Percentiles rank a stretch among this genome's conserved stretches.
phyloP scores from a whole-genome alignment of 1,284 basidiomycete species.

The Veloboletus limbatus region DNA sequence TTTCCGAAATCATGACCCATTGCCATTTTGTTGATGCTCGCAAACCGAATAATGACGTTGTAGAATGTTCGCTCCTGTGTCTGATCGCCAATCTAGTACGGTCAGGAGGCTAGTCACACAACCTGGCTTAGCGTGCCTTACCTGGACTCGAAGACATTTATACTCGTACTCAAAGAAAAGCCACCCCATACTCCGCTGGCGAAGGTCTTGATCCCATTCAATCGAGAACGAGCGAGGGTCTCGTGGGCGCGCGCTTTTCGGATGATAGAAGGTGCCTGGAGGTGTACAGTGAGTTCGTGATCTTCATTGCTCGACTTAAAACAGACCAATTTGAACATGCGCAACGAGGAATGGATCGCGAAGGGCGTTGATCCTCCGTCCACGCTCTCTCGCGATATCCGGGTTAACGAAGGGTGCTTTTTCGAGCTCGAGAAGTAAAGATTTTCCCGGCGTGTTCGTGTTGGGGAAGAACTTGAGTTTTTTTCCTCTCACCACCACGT shows the following conservation, averaged over 20 bases:
- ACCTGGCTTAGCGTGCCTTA: constrained; percentile 26
- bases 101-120: neutral
- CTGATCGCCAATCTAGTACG: constrained; percentile 51
- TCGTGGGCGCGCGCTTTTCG: constrained; percentile 31
- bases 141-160: constrained; percentile 59
- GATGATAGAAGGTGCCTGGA: constrained; percentile 32
- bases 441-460: constrained; percentile 18
- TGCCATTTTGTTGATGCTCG: constrained; percentile 57
- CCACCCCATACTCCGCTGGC: constrained; percentile 45
- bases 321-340: constrained; percentile 58
- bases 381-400: constrained; percentile 52
- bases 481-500: constrained; percentile 37
- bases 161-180: constrained; percentile 63
- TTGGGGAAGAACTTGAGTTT: constrained; percentile 29
- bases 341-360: constrained; percentile 50
- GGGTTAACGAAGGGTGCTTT: constrained; percentile 65
- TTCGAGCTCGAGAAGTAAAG: constrained; percentile 38
- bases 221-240: constrained; percentile 56
- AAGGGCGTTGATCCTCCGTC: constrained; percentile 44
- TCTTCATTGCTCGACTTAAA: constrained; percentile 21
- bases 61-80: constrained; percentile 48
- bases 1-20: constrained; percentile 51
- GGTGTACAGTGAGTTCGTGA: neutral
- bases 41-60: constrained; percentile 53
- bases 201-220: constrained; percentile 55